These are phyloP conservation scores for Dioszegia crocea DNA, from an alignment of 768 basidiomycete genomes.

Conservation along the genomic window DNA sequence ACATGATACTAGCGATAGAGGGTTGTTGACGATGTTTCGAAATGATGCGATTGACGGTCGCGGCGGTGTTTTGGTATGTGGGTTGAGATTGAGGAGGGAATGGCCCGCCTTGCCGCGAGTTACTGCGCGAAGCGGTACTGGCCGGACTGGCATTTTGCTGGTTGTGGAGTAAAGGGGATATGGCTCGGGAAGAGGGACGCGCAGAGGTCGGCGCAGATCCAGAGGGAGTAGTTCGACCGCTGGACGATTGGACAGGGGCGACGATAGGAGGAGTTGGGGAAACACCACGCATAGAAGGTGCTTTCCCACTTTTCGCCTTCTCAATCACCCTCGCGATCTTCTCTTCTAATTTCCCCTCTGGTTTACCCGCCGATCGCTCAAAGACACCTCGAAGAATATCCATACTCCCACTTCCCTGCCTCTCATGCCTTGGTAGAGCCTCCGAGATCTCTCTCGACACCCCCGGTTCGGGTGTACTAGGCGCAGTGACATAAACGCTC, in stretches of 20 bases:
- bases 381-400: conserved; percentile 49
- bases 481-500: conserved; percentile 48
- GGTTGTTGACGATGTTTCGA: conserved; percentile 54
- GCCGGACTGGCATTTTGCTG: conserved; percentile 5
- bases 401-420: conserved; percentile 1
- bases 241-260: not conserved
- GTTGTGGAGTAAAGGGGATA: conserved; percentile 23
- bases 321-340: conserved; percentile 51
- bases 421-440: conserved; percentile 4
- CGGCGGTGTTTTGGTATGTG: conserved; percentile 19
- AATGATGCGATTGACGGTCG: conserved; percentile 31
- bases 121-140: conserved; percentile 11
- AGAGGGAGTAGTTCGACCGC: conserved; percentile 2
- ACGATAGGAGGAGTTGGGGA: not conserved
- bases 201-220: not conserved
- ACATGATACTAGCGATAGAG: conserved; percentile 71
- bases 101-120: conserved; percentile 5
- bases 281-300: not conserved
- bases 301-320: conserved; percentile 38
- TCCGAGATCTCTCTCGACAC: not conserved
- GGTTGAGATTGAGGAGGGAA: conserved; percentile 1
- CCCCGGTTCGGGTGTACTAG: conserved; percentile 33
- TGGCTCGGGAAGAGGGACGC: conserved; percentile 1
- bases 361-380: conserved; percentile 24
- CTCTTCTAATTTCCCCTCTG: conserved; percentile 44